phyloP scores from a whole-genome alignment of 768 basidiomycete genomes.

The Trametes cubensis region DNA sequence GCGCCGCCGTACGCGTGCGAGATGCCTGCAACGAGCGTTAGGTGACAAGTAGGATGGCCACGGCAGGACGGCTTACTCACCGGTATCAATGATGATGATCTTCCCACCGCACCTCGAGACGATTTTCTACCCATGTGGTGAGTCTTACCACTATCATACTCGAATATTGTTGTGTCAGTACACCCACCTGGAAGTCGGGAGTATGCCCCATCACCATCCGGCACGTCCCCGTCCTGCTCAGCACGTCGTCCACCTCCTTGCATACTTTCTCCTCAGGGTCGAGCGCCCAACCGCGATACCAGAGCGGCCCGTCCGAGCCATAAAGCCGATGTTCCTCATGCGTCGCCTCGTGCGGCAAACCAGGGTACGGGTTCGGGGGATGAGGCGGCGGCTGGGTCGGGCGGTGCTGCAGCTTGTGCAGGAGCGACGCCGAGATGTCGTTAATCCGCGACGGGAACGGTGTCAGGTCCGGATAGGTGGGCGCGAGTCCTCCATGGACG shows the following conservation, averaged over 20 bases:
- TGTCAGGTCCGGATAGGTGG: slow-evolving; percentile 68
- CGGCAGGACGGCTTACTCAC: slow-evolving; percentile 38
- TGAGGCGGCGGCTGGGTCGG: slow-evolving; percentile 71
- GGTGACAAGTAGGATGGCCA: neutral
- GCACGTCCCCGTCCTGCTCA: slow-evolving; percentile 76
- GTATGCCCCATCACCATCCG: slow-evolving; percentile 98
- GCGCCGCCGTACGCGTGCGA: slow-evolving; percentile 95
- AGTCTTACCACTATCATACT: neutral
- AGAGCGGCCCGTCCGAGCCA: slow-evolving; percentile 79
- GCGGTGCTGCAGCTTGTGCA: slow-evolving; percentile 69
- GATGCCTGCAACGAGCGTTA: slow-evolving; percentile 56
- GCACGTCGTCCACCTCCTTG: slow-evolving; percentile 66
- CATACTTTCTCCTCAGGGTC: slow-evolving; percentile 73
- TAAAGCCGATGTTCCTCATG: slow-evolving; percentile 73
- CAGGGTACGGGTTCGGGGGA: slow-evolving; percentile 76
- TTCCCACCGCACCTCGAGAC: slow-evolving; percentile 88
- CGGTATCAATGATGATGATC: slow-evolving; percentile 95
- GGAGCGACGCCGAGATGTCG: slow-evolving; percentile 64
- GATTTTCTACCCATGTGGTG: slow-evolving; percentile 55
- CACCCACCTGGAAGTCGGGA: slow-evolving; percentile 73
- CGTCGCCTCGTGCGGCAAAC: slow-evolving; percentile 68
- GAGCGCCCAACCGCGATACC: slow-evolving; percentile 94
- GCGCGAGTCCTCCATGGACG: slow-evolving; percentile 89
- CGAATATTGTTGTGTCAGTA: neutral
- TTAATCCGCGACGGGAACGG: slow-evolving; percentile 91